Evolutionary conservation across 148 eudicot species (phyloP).

Genomic region (Silene latifolia): DNA sequence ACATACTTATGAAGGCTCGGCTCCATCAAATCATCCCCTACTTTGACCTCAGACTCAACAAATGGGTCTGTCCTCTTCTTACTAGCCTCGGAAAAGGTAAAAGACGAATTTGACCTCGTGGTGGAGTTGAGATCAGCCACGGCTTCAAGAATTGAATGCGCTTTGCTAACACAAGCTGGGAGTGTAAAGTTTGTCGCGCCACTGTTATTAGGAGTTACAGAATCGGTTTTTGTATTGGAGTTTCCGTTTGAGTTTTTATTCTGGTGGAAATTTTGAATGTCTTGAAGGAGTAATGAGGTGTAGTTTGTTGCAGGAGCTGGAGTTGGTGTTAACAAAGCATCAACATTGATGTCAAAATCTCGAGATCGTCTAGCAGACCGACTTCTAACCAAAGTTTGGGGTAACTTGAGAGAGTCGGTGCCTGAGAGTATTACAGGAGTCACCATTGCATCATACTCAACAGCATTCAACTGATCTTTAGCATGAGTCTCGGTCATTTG

Average conservation of each 20-base stretch:
- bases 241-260: constrained; percentile 28
- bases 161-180: constrained; percentile 69
- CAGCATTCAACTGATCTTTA: constrained; percentile 14
- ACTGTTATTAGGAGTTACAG: constrained; percentile 1
- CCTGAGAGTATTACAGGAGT: constrained; percentile 39
- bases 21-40: constrained; percentile 51
- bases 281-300: constrained; percentile 72
- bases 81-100: constrained; percentile 5
- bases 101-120: constrained; percentile 23
- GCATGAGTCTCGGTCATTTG: constrained; percentile 22
- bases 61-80: constrained; percentile 45
- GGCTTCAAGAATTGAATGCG: constrained; percentile 80
- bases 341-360: constrained; percentile 72
- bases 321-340: constrained; percentile 42
- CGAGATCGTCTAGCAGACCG: constrained; percentile 80
- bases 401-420: constrained; percentile 43
- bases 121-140: constrained; percentile 93
- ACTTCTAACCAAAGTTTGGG: constrained; percentile 55
- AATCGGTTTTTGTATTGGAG: constrained; percentile 12
- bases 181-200: constrained; percentile 38
- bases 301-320: constrained; percentile 40
- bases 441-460: constrained; percentile 38
- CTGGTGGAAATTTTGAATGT: constrained; percentile 91
- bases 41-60: constrained; percentile 63
- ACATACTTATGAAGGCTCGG: constrained; percentile 86